These are phyloP conservation scores for Lachancea thermotolerans DNA, from an alignment of 805 yeast genomes.

Conservation along the genomic window DNA sequence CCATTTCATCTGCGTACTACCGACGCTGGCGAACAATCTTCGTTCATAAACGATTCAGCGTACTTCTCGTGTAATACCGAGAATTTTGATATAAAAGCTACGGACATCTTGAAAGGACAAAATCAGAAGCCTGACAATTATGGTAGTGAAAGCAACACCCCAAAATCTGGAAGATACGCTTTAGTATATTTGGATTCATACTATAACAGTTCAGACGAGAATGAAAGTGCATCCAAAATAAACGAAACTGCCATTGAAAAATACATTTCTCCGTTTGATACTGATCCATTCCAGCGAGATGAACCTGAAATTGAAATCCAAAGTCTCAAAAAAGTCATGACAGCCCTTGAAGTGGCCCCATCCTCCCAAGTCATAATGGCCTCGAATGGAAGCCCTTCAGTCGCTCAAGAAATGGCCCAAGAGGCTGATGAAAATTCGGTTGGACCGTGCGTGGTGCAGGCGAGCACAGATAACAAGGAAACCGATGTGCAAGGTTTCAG, in stretches of 20 bases:
- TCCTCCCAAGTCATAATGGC: not conserved
- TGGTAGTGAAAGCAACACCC: too few relatives aligned
- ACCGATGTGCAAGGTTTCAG: too few relatives aligned
- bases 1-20: not conserved
- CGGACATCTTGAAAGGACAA: not conserved
- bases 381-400: too few relatives aligned
- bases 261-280: conserved; percentile 3
- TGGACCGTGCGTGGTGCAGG: too few relatives aligned
- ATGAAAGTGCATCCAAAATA: not conserved
- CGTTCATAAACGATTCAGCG: not conserved
- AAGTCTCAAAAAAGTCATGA: not conserved
- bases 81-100: not conserved
- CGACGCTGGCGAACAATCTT: not conserved
- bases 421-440: too few relatives aligned
- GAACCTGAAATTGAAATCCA: not conserved
- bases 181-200: conserved; percentile 2
- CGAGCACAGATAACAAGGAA: too few relatives aligned
- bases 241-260: not conserved
- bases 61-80: not conserved
- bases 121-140: not conserved
- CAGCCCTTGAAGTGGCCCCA: not conserved
- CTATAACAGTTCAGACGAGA: conserved; percentile 4
- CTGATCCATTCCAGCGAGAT: not conserved
- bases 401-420: too few relatives aligned
- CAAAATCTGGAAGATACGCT: not conserved